These are phyloP conservation scores for Lactarius trivialis DNA, from an alignment of 768 basidiomycete species.

Conservation along the genomic window DNA sequence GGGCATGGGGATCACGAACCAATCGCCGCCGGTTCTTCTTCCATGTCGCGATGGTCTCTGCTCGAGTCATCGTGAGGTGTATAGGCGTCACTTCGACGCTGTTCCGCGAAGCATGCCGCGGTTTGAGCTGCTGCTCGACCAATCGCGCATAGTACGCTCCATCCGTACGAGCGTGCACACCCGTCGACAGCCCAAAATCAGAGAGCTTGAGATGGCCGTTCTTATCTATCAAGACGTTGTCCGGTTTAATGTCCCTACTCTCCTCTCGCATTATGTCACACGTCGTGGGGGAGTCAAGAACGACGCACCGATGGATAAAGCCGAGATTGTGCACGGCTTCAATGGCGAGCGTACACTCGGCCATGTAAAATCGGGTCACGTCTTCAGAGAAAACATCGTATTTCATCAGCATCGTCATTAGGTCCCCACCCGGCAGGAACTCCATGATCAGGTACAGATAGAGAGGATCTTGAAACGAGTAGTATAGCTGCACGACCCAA, in stretches of 20 bases:
- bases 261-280: conserved; percentile 13
- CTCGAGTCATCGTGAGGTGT: conserved; percentile 89
- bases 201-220: conserved; percentile 96
- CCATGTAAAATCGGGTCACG: conserved; percentile 98
- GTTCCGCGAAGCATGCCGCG: conserved; percentile 61
- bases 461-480: conserved; percentile 91
- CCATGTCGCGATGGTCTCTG: conserved; percentile 95
- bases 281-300: background rate
- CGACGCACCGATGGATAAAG: conserved; percentile 87
- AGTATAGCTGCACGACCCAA: conserved; percentile 96
- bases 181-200: conserved; percentile 97
- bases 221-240: conserved; percentile 97
- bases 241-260: conserved; percentile 92
- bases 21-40: conserved; percentile 96
- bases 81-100: conserved; percentile 97
- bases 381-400: conserved; percentile 99
- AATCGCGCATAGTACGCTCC: conserved; percentile 90
- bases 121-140: conserved; percentile 52
- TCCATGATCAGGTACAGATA: conserved; percentile 99
- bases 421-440: conserved; percentile 94
- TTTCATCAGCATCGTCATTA: conserved; percentile 99
- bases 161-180: conserved; percentile 96
- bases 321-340: conserved; percentile 97
- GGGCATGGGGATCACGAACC: conserved; percentile 37
- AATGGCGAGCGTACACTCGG: conserved; percentile 93